Percentiles rank a stretch among this genome's conserved stretches.
Evolutionary conservation across 805 yeast species (phyloP).

Genomic region (Starmerella apis): DNA sequence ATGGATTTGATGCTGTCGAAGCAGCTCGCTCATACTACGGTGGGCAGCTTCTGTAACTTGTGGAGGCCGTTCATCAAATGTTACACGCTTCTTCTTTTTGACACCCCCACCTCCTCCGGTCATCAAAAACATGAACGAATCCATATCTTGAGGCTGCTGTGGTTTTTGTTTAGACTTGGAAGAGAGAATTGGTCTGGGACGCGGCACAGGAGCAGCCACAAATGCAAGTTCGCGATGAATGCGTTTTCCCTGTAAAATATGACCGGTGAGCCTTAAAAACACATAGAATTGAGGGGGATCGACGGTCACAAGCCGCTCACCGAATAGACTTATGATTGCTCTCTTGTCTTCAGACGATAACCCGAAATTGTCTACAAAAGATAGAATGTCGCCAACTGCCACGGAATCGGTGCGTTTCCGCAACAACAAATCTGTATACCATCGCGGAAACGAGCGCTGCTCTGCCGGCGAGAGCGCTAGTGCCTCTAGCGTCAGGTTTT

Average conservation of each 20-base stretch:
- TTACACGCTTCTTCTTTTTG: slow-evolving; percentile 30
- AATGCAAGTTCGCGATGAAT: slow-evolving; percentile 36
- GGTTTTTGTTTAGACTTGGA: slow-evolving; percentile 30
- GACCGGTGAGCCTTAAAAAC: slow-evolving; percentile 66
- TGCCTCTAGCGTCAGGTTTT: slow-evolving; percentile 26
- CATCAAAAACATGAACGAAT: slow-evolving; percentile 73
- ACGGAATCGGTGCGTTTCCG: slow-evolving; percentile 56
- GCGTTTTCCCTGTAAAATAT: slow-evolving; percentile 43
- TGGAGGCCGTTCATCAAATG: slow-evolving; percentile 33
- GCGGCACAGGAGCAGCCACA: slow-evolving; percentile 55
- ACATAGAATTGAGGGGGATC: slow-evolving; percentile 91
- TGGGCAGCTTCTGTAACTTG: slow-evolving; percentile 36
- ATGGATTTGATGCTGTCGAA: slow-evolving; percentile 27
- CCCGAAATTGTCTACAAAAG: slow-evolving; percentile 67
- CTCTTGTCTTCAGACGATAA: slow-evolving; percentile 44
- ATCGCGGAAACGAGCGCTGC: slow-evolving; percentile 72
- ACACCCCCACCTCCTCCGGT: slow-evolving; percentile 49
- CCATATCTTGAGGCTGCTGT: slow-evolving; percentile 44
- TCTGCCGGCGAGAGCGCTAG: slow-evolving; percentile 65
- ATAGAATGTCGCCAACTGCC: slow-evolving; percentile 64
- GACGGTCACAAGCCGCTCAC: slow-evolving; percentile 39
- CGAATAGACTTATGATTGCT: slow-evolving; percentile 29
- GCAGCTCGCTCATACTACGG: slow-evolving; percentile 32
- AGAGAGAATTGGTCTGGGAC: slow-evolving; percentile 67
- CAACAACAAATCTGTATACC: slow-evolving; percentile 80